Conservation (phyloP, 176 grass and related monocot genomes). For the Eremochloa ophiuroides region DNA sequence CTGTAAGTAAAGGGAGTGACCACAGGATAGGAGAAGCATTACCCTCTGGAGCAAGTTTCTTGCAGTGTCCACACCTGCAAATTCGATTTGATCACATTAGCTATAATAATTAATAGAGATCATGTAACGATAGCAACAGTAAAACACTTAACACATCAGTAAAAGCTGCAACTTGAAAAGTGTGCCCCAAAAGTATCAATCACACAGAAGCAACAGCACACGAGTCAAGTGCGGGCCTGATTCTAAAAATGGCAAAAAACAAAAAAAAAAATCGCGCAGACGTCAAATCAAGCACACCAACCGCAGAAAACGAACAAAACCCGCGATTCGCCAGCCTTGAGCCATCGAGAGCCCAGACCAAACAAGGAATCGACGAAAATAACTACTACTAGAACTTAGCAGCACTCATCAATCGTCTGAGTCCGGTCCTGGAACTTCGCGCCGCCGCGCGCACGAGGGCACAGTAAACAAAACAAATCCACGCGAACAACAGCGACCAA, state of each 20-base stretch:
- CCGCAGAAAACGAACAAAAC: neutral
- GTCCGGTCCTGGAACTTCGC: neutral
- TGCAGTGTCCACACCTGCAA: constrained; percentile 92
- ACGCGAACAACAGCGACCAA: neutral
- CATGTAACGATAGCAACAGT: neutral
- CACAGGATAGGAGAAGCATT: neutral
- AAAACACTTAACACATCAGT: neutral
- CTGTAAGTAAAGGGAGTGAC: too few species aligned
- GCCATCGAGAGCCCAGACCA: neutral
- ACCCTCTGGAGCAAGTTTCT: constrained; percentile 85
- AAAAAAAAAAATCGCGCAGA: neutral
- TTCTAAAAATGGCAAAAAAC: too few species aligned
- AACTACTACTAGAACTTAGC: neutral
- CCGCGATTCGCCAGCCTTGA: neutral
- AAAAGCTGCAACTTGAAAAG: neutral
- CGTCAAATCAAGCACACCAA: neutral
- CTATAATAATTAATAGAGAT: neutral
- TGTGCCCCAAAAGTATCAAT: neutral
- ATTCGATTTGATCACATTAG: neutral
- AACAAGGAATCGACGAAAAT: neutral
- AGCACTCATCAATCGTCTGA: neutral
- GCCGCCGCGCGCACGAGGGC: too few species aligned
- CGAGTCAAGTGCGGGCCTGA: neutral
- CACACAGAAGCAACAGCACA: neutral
- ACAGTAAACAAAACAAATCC: neutral